phyloP scores from a whole-genome alignment of 2,329 filamentous ascomycete genomes.

The Drechmeria coniospora region DNA sequence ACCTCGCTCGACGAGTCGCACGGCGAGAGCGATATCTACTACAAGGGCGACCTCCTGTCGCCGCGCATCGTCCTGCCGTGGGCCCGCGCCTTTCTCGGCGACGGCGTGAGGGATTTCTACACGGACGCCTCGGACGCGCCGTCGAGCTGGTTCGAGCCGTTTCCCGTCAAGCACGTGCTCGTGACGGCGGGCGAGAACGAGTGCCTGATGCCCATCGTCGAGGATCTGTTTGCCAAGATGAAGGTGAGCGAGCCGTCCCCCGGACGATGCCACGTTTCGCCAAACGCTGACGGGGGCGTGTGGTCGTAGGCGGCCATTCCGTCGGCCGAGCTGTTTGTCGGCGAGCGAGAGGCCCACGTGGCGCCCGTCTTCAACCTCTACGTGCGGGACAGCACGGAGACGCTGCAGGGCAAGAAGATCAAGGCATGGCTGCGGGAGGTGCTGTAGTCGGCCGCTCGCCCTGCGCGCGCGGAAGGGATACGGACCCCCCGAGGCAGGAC shows the following conservation, averaged over 20 bases:
- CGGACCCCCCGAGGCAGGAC: no score
- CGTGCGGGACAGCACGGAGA: constrained; percentile 8
- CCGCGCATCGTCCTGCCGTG: constrained; percentile 4
- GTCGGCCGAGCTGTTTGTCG: constrained; percentile 8
- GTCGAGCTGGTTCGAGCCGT: constrained; percentile 8
- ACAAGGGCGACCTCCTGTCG: constrained; percentile 7
- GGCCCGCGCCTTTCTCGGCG: constrained; percentile 5
- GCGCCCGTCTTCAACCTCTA: constrained; percentile 9
- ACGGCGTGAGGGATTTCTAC: constrained; percentile 5
- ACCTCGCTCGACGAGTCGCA: constrained; percentile 6
- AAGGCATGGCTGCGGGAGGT: constrained; percentile 8
- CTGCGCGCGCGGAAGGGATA: no score
- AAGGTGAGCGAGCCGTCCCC: constrained; percentile 3
- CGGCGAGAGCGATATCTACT: constrained; percentile 4
- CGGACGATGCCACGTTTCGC: no score
- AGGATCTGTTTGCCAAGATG: constrained; percentile 6
- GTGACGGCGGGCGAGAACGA: constrained; percentile 7
- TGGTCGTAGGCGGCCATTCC: constrained; percentile 6
- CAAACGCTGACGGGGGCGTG: no score
- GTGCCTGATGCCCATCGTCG: constrained; percentile 8
- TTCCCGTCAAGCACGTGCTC: constrained; percentile 7
- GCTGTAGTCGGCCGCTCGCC: no score
- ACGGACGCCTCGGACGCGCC: constrained; percentile 7
- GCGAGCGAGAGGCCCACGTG: constrained; percentile 8
- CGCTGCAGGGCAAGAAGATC: constrained; percentile 8